Percentiles rank a stretch among this genome's conserved stretches.
These are phyloP conservation scores for Psidium guajava DNA, from an alignment of 345 rosid species.

Conservation along the genomic window DNA sequence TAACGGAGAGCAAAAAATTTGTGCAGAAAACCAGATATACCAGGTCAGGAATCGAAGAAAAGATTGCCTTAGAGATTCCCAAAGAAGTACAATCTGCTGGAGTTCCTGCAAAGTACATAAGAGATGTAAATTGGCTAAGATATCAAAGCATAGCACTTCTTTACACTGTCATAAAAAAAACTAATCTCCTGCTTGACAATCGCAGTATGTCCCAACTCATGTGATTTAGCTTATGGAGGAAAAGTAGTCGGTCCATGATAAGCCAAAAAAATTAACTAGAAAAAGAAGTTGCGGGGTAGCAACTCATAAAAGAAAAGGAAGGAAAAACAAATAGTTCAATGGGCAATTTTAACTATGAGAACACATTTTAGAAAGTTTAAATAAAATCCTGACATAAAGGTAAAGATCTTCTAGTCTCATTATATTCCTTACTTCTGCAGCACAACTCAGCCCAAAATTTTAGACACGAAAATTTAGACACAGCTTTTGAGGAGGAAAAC, in stretches of 20 bases:
- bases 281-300: not conserved
- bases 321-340: not conserved
- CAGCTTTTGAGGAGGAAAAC: not conserved
- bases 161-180: not conserved
- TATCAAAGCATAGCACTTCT: not conserved
- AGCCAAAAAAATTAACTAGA: not conserved
- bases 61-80: conserved; percentile 59
- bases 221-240: not conserved
- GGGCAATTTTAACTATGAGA: not conserved
- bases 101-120: conserved; percentile 47
- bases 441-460: not conserved
- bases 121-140: not conserved
- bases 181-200: not conserved
- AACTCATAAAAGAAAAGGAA: not conserved
- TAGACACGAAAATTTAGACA: not conserved
- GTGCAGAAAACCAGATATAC: conserved; percentile 19
- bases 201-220: not conserved
- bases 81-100: conserved; percentile 86
- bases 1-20: not conserved
- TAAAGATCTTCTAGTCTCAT: not conserved
- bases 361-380: not conserved
- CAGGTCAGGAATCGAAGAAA: conserved; percentile 75
- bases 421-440: not conserved
- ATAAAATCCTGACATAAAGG: not conserved
- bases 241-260: not conserved